Evolutionary conservation across 75 land plant species (phyloP).

Genomic region (Chamaecyparis obtusa): DNA sequence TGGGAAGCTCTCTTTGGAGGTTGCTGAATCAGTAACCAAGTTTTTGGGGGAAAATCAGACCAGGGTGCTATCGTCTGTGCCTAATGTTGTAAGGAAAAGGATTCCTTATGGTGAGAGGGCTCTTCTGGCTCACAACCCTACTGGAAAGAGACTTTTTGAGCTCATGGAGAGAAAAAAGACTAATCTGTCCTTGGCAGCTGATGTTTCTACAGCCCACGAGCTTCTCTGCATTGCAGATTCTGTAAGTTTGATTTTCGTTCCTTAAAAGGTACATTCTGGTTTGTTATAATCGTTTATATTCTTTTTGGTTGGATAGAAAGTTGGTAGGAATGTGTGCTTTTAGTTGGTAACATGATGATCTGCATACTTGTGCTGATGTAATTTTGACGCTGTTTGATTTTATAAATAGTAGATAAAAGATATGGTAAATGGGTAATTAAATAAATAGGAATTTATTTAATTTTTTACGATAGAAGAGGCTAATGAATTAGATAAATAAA

Average conservation of each 20-base stretch:
- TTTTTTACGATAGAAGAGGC: no score
- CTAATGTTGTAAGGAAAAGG: conserved; percentile 20
- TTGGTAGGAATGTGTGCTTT: no score
- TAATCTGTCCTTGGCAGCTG: conserved; percentile 93
- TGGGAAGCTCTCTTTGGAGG: conserved; percentile 65
- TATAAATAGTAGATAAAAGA: no score
- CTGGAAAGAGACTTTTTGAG: conserved; percentile 80
- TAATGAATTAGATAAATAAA: no score
- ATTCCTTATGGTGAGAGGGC: conserved; percentile 69
- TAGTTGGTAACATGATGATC: no score
- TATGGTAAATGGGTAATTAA: no score
- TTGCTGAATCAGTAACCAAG: conserved; percentile 49
- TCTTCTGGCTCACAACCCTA: conserved; percentile 58
- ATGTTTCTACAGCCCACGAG: conserved; percentile 81
- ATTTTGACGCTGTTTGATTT: no score
- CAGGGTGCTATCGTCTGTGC: conserved; percentile 25
- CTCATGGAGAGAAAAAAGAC: conserved; percentile 82
- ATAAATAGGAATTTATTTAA: no score
- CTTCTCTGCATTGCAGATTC: conserved; percentile 73
- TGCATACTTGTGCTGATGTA: no score
- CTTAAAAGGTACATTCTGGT: neutral
- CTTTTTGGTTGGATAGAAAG: neutral
- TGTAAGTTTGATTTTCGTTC: conserved; percentile 26
- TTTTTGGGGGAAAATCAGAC: conserved; percentile 78
- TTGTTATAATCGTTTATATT: neutral